Evolutionary conservation across 1,284 basidiomycete genomes (phyloP), one percentile per base, ranked within the genome.

Genomic region (Takashimella koratensis): DNA sequence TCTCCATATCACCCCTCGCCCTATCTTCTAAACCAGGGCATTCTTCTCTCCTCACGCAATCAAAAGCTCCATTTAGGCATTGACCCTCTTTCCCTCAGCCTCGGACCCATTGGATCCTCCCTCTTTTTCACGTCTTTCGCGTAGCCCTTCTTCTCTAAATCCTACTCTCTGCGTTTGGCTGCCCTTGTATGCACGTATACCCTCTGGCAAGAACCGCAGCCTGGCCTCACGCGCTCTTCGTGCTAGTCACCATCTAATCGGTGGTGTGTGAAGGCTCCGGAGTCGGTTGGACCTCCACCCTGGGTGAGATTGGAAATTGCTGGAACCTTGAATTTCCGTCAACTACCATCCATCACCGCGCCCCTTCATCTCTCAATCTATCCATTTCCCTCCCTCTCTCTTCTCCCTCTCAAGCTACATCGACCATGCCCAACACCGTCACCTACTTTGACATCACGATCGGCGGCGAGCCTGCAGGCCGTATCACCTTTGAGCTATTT

Each of bases 401-500:
- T n/a, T n/a, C n/a, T n/a, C n/a, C n/a, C n/a, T n/a, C n/a, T n/a
- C n/a, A n/a, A n/a, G n/a, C n/a, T n/a, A n/a, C n/a, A n/a, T n/a
- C n/a, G 6, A 65, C 19, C 25, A 74, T 73, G 70, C 52, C 72
- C 52, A 66, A 73, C 63, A 79, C 80, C 5, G 69, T 81, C 51
- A 76, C 77, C 45, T 83, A 81, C 72, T 94, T 96, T 71, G 88
- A 95, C 68, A 83, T 96, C 71, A 66, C 79, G 20, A 86, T 93
- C 70, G 79, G 79, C 65, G 78, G 75, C 51, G 45, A 74, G 13
- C 65, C 78, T 0, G 73, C 80, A 1, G 90, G 89, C 0, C 82
- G 87, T 51, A 77, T 97, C 70, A 82, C 86, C 56, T 91, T 96
- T 80, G 86, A 85, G 74, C 83, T 98, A 26, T 96, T 82, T 68